phyloP scores from a whole-genome alignment of 2,329 filamentous ascomycete species.

The Nothophoma quercina region DNA sequence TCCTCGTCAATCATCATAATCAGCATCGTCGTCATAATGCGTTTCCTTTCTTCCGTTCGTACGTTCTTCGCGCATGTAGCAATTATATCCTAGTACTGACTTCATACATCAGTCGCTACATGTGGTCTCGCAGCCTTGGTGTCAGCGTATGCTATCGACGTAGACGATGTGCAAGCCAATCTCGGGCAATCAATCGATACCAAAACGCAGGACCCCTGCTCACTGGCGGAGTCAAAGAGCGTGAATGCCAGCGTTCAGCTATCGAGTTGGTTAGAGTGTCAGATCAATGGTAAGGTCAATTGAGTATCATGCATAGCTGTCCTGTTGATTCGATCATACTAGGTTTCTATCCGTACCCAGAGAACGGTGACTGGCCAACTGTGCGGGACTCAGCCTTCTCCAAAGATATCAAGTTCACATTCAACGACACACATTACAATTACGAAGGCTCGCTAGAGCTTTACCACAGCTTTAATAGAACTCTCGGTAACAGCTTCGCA shows the following conservation, averaged over 20 bases:
- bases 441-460: slow-evolving; percentile 36
- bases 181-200: neutral
- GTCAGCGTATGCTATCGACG: neutral
- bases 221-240: slow-evolving; percentile 26
- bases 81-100: neutral
- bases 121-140: neutral
- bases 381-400: slow-evolving; percentile 36
- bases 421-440: slow-evolving; percentile 44
- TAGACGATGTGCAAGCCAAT: neutral
- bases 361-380: slow-evolving; percentile 38
- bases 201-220: slow-evolving; percentile 29
- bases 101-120: neutral
- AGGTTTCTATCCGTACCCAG: slow-evolving; percentile 46
- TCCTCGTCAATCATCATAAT: no score
- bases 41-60: neutral
- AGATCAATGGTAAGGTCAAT: slow-evolving; percentile 34
- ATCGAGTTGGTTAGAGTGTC: slow-evolving; percentile 42
- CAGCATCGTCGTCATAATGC: neutral
- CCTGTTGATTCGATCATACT: neutral
- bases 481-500: slow-evolving; percentile 34
- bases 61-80: neutral
- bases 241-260: slow-evolving; percentile 41
- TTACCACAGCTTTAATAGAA: slow-evolving; percentile 39
- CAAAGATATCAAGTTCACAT: slow-evolving; percentile 37
- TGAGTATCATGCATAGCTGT: no score